Percentiles rank a stretch among this genome's conserved stretches.
phyloP scores from a whole-genome alignment of 2,329 filamentous ascomycete genomes.

The Thelonectria discophora region DNA sequence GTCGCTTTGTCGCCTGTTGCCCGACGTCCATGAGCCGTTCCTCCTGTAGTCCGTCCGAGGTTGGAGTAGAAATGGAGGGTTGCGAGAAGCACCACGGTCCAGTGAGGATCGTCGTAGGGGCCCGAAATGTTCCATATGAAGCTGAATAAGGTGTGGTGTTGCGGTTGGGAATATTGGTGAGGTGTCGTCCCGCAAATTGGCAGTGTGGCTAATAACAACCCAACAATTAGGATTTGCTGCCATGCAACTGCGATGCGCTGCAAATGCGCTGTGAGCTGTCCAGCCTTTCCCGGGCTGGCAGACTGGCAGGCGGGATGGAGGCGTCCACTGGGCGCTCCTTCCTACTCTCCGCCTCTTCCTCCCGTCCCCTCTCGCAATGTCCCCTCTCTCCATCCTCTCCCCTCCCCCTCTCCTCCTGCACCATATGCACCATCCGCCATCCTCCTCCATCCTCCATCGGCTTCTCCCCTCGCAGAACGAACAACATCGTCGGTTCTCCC shows the following conservation, averaged over 20 bases:
- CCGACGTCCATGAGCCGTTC: slow-evolving; percentile 18
- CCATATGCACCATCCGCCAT: background rate
- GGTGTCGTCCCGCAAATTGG: slow-evolving; percentile 13
- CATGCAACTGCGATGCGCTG: background rate
- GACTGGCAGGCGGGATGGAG: background rate
- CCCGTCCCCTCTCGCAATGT: background rate
- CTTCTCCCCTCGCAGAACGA: background rate
- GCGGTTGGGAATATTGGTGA: background rate
- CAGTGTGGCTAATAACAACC: slow-evolving; percentile 3
- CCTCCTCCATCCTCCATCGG: slow-evolving; percentile 14
- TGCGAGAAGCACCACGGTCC: slow-evolving; percentile 23
- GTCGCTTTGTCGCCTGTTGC: slow-evolving; percentile 15
- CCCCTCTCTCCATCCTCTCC: background rate
- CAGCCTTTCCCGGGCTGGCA: background rate
- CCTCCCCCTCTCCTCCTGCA: no score
- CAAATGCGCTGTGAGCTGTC: slow-evolving; percentile 16
- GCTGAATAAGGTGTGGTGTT: slow-evolving; percentile 8
- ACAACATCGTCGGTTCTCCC: slow-evolving; percentile 23
- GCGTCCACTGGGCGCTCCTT: background rate
- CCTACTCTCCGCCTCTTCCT: background rate
- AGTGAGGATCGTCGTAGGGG: slow-evolving; percentile 32
- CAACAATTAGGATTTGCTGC: background rate
- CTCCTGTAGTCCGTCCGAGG: slow-evolving; percentile 25
- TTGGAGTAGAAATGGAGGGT: slow-evolving; percentile 12
- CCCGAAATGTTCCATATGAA: slow-evolving; percentile 39